phyloP scores from a whole-genome alignment of 1,284 basidiomycete genomes.

The Erythrobasidium hasegawianum region DNA sequence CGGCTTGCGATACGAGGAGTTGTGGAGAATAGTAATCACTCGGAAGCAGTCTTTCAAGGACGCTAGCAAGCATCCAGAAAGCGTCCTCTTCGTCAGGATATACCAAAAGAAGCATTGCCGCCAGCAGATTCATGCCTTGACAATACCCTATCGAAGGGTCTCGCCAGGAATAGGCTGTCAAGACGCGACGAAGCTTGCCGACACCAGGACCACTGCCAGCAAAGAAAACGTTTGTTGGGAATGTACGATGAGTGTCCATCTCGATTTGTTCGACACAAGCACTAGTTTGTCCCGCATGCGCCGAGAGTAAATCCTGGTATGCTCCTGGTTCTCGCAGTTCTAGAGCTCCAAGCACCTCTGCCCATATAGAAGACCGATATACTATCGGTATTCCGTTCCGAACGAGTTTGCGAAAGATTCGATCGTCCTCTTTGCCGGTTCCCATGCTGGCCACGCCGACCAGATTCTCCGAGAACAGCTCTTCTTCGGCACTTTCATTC shows the following conservation, averaged over 20 bases:
- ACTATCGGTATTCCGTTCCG: conserved; percentile 79
- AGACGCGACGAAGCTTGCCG: conserved; percentile 78
- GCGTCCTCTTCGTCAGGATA: conserved; percentile 93
- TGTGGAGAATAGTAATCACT: conserved; percentile 51
- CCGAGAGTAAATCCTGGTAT: conserved; percentile 74
- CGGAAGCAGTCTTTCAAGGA: conserved; percentile 63
- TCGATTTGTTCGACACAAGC: conserved; percentile 69
- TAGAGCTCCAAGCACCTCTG: conserved; percentile 85
- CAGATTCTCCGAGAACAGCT: conserved; percentile 50
- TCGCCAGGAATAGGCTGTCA: conserved; percentile 83
- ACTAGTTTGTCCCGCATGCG: conserved; percentile 56
- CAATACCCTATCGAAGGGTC: conserved; percentile 51
- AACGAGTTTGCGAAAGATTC: conserved; percentile 73
- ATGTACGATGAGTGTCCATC: conserved; percentile 33
- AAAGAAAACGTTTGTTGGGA: conserved; percentile 65
- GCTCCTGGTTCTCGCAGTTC: conserved; percentile 88
- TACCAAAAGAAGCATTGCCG: conserved; percentile 86
- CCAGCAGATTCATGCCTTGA: conserved; percentile 81
- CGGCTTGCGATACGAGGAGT: conserved; percentile 74
- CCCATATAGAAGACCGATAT: conserved; percentile 75
- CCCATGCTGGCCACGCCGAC: conserved; percentile 88
- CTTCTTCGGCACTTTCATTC: conserved; percentile 55
- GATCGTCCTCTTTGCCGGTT: conserved; percentile 65
- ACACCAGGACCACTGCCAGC: conserved; percentile 92
- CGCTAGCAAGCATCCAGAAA: conserved; percentile 88